Evolutionary conservation across 352 stramenopile species (phyloP), one percentile per base, ranked within the genome.

Genomic region (Globisporangium nagaii): DNA sequence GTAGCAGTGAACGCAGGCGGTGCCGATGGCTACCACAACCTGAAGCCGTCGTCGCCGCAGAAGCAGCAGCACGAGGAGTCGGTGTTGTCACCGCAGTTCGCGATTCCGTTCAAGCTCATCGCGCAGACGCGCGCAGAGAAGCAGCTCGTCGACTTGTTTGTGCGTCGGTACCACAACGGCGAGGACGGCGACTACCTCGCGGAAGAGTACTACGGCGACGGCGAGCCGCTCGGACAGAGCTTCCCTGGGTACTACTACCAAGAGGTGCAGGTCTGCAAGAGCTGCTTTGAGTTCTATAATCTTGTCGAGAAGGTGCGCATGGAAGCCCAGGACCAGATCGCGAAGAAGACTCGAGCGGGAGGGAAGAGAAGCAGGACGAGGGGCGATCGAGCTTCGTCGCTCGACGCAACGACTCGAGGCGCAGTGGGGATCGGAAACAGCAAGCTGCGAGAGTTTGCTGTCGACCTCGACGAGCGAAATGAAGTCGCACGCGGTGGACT

Each of bases 211-310:
- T 89, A 88, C 40, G 84, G 78, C 43, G 79, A 91, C 31, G 77
- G 79, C 20, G 81, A 93, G 39, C 75, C 79, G 0, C 71, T 93
- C 1, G 84, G 81, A 6, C 54, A 79, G 46, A 85, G 72, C 0
- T 93, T 92, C 53, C 84, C 84, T 7, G 82, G 84, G 0, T 90
- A 92, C 42, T 93, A 90, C 51, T 93, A 93, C 52, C 79, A 90
- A 56, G 67, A 92, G 17, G 75, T 89, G 11, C 77, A 85, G 22
- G 79, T 94, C 2, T 94, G 84, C 36, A 53, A 37, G 17, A 85
- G 90, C 50, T 94, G 84, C 65, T 94, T 88, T 52, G 69, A 71
- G 34, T 73, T 94, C 40, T 94, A 94, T 58, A 86, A 65, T 28
- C 69, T 94, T 12, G 62, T 94, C 11, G 84, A 92, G 51, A 63